Evolutionary conservation across 805 yeast species (phyloP).

Genomic region (Kodamaea hsintzibuensis): DNA sequence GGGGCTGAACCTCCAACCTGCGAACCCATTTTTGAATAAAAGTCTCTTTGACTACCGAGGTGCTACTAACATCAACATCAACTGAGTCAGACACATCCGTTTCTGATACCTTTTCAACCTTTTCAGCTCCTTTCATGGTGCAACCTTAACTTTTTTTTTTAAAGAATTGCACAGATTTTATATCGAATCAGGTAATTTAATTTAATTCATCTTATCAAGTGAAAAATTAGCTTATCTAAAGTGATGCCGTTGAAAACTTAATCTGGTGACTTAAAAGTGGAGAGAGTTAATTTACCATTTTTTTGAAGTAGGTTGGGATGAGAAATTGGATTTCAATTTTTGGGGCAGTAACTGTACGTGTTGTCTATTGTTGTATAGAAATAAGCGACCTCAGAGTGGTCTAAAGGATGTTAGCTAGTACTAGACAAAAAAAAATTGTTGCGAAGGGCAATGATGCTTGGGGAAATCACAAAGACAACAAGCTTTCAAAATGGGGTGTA

Average conservation of each 20-base stretch:
- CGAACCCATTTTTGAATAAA: slow-evolving; percentile 28
- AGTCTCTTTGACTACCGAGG: slow-evolving; percentile 24
- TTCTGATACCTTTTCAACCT: background rate
- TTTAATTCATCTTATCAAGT: background rate
- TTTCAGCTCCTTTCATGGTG: slow-evolving; percentile 4
- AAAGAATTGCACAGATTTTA: background rate
- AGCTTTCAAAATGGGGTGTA: too few species aligned
- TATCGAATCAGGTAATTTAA: slow-evolving; percentile 1
- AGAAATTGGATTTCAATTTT: background rate
- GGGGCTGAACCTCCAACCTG: slow-evolving; percentile 32
- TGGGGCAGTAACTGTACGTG: too few species aligned
- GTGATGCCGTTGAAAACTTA: background rate
- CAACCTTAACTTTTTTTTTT: background rate
- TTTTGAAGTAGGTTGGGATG: too few species aligned
- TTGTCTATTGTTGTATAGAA: too few species aligned
- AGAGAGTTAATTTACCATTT: too few species aligned
- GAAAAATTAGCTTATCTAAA: background rate
- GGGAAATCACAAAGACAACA: too few species aligned
- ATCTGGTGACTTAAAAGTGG: background rate
- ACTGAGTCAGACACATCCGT: slow-evolving; percentile 2
- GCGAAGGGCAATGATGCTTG: too few species aligned
- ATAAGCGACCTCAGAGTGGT: too few species aligned
- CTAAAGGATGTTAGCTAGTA: too few species aligned
- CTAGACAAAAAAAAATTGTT: too few species aligned
- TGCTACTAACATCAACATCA: background rate